A percentile compares a stretch with the other conserved stretches of the same genome.
These are phyloP conservation scores for Phylloporus rhodoxanthus DNA, from an alignment of 768 basidiomycete species.

Conservation along the genomic window DNA sequence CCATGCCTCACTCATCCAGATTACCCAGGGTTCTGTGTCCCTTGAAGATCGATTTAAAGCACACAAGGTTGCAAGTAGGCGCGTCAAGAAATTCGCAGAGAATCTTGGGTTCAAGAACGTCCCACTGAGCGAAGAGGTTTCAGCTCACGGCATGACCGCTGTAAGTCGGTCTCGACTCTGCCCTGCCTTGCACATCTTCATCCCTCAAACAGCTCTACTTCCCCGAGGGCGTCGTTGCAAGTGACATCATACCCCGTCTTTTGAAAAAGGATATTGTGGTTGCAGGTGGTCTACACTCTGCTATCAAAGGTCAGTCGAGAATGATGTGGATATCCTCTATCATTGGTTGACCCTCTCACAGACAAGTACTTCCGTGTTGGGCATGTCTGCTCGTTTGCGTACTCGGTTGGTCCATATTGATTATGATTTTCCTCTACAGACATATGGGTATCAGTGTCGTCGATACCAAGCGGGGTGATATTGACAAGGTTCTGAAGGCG, in stretches of 20 bases:
- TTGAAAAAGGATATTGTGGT: slow-evolving; percentile 68
- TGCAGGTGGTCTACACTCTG: slow-evolving; percentile 82
- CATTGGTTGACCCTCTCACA: slow-evolving; percentile 23
- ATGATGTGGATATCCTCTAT: background rate
- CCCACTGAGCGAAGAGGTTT: slow-evolving; percentile 50
- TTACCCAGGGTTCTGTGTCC: slow-evolving; percentile 57
- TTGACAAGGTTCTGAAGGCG: slow-evolving; percentile 64
- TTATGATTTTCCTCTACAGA: slow-evolving; percentile 29
- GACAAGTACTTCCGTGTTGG: slow-evolving; percentile 92
- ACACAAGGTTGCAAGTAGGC: slow-evolving; percentile 64
- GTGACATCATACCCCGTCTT: slow-evolving; percentile 74
- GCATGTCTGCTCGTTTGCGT: slow-evolving; percentile 30
- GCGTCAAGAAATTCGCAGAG: slow-evolving; percentile 61
- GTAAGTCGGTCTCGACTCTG: slow-evolving; percentile 38
- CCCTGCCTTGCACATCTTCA: background rate
- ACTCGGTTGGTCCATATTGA: background rate
- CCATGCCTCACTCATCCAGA: slow-evolving; percentile 69
- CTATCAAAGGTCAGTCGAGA: slow-evolving; percentile 61
- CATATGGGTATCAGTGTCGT: slow-evolving; percentile 92
- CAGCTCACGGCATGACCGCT: slow-evolving; percentile 96
- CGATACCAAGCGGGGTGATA: slow-evolving; percentile 61
- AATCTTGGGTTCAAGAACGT: slow-evolving; percentile 72
- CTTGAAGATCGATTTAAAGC: slow-evolving; percentile 72
- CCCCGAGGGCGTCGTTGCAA: slow-evolving; percentile 72
- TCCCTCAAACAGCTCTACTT: slow-evolving; percentile 55